These are phyloP conservation scores for Zygosaccharomyces lentus DNA, from an alignment of 805 yeast species.

Conservation along the genomic window DNA sequence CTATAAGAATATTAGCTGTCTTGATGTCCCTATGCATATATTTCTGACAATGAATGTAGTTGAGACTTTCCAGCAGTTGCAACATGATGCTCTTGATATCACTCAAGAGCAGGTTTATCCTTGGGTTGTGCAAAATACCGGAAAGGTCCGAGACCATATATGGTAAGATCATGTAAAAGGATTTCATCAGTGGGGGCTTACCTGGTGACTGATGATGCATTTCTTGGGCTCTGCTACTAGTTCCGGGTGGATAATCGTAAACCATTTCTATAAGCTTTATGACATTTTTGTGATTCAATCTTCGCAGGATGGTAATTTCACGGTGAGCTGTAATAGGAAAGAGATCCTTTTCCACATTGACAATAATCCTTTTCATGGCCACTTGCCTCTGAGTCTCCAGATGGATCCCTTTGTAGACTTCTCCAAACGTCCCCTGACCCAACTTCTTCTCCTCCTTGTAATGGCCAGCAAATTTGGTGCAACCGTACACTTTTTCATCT, in stretches of 20 bases:
- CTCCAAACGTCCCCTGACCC: slow-evolving; percentile 87
- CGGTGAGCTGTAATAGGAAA: slow-evolving; percentile 94
- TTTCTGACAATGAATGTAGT: slow-evolving; percentile 60
- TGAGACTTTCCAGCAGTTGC: slow-evolving; percentile 76
- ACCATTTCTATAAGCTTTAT: slow-evolving; percentile 78
- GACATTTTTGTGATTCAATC: slow-evolving; percentile 63
- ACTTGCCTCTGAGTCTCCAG: slow-evolving; percentile 52
- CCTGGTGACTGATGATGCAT: slow-evolving; percentile 12
- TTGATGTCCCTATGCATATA: slow-evolving; percentile 86
- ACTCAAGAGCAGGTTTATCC: slow-evolving; percentile 51
- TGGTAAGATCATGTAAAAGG: slow-evolving; percentile 83
- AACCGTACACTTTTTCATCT: slow-evolving; percentile 32
- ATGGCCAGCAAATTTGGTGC: slow-evolving; percentile 29
- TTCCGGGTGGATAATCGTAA: slow-evolving; percentile 42
- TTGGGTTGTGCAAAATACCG: slow-evolving; percentile 80
- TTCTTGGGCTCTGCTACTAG: slow-evolving; percentile 8
- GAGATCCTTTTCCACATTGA: slow-evolving; percentile 45
- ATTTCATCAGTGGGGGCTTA: slow-evolving; percentile 17
- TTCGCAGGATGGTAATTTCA: slow-evolving; percentile 79
- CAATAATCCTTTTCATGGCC: slow-evolving; percentile 82
- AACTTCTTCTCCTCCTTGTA: slow-evolving; percentile 43
- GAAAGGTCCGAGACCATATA: slow-evolving; percentile 91
- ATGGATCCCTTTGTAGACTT: slow-evolving; percentile 73
- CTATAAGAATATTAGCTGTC: slow-evolving; percentile 89
- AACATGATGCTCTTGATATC: slow-evolving; percentile 79